Evolutionary conservation across 495 filamentous ascomycete genomes (phyloP), one percentile per base, ranked within the genome.

Genomic region (Podospora bellae-mahoneyi): DNA sequence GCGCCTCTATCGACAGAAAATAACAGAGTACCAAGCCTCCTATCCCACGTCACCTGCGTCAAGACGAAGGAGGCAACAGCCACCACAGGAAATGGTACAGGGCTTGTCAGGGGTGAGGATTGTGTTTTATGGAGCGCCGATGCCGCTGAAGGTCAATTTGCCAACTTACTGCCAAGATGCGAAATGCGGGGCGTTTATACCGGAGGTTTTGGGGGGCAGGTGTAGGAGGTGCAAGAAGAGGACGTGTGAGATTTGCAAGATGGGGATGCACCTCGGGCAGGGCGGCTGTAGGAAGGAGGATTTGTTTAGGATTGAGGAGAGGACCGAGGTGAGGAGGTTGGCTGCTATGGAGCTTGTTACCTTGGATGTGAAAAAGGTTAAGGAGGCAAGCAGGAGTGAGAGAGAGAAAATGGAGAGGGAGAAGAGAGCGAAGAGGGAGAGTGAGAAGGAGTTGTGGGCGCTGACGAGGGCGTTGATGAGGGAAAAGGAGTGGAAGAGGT

Each of bases 131-230:
- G 30, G 4, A 5, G 30, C 4, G 7, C 30, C 4, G 30, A 32
- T 32, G 30, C 30, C 30, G 30, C 7, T 32, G 30, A 7, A 32
- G 30, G 4, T 32, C 30, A 32, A 32, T 4, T 32, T 32, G 30
- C 30, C 26, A 67, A 66, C 72, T n/a, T 74, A 74, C 60, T 74
- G 73, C 67, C 64, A 26, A 15, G 58, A 71, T 34, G 48, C 60
- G 3, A 20, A 55, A 16, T 74, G 73, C 53, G 56, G 68, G 32
- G 57, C 66, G 23, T 74, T 74, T 20, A 74, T 74, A 60, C 73
- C 73, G 7, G 15, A 4, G 0, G 62, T 57, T 2, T 61, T 74
- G 16, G 19, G 23, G 7, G 30, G 67, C 30, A 28, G 59, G 28
- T 19, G 54, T 9, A 56, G 54, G 23, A n/a, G 30, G 48, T 48